phyloP scores from a whole-genome alignment of 305 asterid species.

The Fraxinus greggii region DNA sequence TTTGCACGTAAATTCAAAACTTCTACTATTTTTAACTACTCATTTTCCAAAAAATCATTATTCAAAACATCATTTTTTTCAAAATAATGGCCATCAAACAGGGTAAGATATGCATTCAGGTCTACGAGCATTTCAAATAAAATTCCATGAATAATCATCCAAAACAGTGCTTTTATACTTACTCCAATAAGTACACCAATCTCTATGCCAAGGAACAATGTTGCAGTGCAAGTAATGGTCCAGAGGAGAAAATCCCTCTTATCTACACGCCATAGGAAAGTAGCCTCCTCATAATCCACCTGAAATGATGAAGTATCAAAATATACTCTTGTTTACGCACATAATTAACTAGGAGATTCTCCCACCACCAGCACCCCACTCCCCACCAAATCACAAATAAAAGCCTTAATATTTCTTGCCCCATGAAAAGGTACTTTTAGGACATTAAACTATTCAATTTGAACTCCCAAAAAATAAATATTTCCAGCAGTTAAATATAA shows the following conservation, averaged over 20 bases:
- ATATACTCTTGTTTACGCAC: slow-evolving; percentile 6
- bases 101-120: not conserved
- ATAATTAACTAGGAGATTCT: not conserved
- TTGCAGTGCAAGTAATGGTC: slow-evolving; percentile 72
- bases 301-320: slow-evolving; percentile 35
- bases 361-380: not conserved
- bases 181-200: slow-evolving; percentile 96
- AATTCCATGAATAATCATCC: slow-evolving; percentile 17
- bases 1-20: not conserved
- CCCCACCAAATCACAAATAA: not conserved
- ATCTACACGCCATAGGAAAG: slow-evolving; percentile 89
- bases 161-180: slow-evolving; percentile 32
- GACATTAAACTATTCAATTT: slow-evolving; percentile 6
- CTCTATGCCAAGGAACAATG: slow-evolving; percentile 96
- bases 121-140: not conserved
- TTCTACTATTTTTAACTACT: not conserved
- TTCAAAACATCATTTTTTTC: not conserved
- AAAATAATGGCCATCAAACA: not conserved
- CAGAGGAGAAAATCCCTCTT: slow-evolving; percentile 90
- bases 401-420: not conserved
- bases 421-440: not conserved
- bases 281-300: slow-evolving; percentile 99
- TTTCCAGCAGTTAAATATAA: not conserved
- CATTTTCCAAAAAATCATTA: not conserved
- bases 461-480: not conserved